Evolutionary conservation across 1,284 basidiomycete genomes (phyloP).

Genomic region (Moesziomyces sp.): DNA sequence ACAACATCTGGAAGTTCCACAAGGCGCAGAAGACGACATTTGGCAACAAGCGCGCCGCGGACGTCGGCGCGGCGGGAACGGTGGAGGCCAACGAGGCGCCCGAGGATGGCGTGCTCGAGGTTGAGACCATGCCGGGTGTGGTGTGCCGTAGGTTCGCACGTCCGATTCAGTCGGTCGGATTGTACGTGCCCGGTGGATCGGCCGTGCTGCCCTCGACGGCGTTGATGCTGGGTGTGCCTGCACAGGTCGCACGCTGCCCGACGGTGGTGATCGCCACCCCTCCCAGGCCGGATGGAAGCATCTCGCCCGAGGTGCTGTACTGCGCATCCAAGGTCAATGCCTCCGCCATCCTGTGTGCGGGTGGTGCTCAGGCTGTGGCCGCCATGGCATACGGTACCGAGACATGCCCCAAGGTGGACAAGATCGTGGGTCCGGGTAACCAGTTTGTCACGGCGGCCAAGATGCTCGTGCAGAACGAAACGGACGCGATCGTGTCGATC

Average conservation of each 20-base stretch:
- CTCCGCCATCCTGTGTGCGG: slow-evolving; percentile 71
- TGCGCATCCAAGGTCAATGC: slow-evolving; percentile 63
- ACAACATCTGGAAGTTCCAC: slow-evolving; percentile 77
- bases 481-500: slow-evolving; percentile 94
- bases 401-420: slow-evolving; percentile 98
- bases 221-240: slow-evolving; percentile 96
- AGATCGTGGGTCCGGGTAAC: slow-evolving; percentile 96
- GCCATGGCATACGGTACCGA: slow-evolving; percentile 96
- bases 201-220: slow-evolving; percentile 96
- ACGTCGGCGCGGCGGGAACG: slow-evolving; percentile 24
- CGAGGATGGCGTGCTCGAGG: slow-evolving; percentile 74
- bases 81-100: slow-evolving; percentile 71
- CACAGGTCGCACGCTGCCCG: slow-evolving; percentile 94
- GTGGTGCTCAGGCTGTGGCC: slow-evolving; percentile 96
- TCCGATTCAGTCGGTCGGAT: slow-evolving; percentile 91
- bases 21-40: slow-evolving; percentile 64
- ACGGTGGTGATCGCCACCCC: slow-evolving; percentile 95
- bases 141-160: slow-evolving; percentile 78
- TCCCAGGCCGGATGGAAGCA: slow-evolving; percentile 73
- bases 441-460: slow-evolving; percentile 99
- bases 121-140: slow-evolving; percentile 98
- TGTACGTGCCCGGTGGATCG: slow-evolving; percentile 98
- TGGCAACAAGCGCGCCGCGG: slow-evolving; percentile 71
- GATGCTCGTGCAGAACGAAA: slow-evolving; percentile 98
- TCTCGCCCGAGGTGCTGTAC: slow-evolving; percentile 66